These are phyloP conservation scores for Ettlia oleoabundans DNA, from an alignment of 139 green algal species.

Conservation along the genomic window DNA sequence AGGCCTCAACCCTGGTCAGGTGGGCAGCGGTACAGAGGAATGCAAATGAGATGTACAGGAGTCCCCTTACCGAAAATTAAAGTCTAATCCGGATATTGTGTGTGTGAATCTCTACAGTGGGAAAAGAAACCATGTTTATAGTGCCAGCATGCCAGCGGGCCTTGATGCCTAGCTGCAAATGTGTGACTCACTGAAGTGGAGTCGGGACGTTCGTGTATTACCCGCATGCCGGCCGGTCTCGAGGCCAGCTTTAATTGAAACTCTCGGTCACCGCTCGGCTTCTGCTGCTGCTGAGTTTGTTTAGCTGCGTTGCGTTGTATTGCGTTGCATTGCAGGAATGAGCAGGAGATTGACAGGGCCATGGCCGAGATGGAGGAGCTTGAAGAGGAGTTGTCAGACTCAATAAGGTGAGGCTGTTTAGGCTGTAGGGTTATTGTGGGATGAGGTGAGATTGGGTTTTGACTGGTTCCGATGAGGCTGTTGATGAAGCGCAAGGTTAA, in stretches of 20 bases:
- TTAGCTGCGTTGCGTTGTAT: neutral
- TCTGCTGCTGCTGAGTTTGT: too few relatives aligned
- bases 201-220: too few relatives aligned
- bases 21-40: constrained; percentile 83
- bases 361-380: constrained; percentile 85
- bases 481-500: neutral
- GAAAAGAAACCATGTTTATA: neutral
- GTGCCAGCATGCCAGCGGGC: neutral
- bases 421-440: too few relatives aligned
- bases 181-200: too few relatives aligned
- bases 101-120: neutral
- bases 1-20: constrained; percentile 60
- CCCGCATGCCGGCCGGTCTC: too few relatives aligned
- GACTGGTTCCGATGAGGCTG: neutral
- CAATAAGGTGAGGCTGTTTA: constrained; percentile 65
- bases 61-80: too few relatives aligned
- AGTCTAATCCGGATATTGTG: neutral
- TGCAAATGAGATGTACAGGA: constrained; percentile 86
- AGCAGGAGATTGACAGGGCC: constrained; percentile 62
- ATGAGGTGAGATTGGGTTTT: neutral
- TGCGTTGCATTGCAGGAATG: constrained; percentile 39
- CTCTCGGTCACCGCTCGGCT: too few relatives aligned
- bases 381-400: constrained; percentile 85
- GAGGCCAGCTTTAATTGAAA: too few relatives aligned
- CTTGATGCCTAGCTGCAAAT: neutral